Percentiles rank a stretch among this genome's conserved stretches.
phyloP scores from a whole-genome alignment of 352 stramenopile genomes.

The Globisporangium polare region DNA sequence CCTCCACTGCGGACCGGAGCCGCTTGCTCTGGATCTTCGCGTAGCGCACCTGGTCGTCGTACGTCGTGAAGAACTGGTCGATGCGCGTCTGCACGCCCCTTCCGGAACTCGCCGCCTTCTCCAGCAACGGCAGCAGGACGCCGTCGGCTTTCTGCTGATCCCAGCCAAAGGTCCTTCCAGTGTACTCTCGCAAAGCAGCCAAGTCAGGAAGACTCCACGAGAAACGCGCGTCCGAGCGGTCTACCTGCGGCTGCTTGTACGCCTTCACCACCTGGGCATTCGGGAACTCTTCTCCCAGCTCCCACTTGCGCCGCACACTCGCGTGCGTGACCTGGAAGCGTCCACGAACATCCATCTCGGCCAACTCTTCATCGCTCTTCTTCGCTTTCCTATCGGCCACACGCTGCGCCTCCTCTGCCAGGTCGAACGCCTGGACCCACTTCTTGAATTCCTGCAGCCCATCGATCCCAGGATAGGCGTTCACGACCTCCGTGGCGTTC shows the following conservation, averaged over 20 bases:
- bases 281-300: conserved; percentile 92
- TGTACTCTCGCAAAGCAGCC: conserved; percentile 83
- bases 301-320: conserved; percentile 88
- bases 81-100: conserved; percentile 87
- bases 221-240: conserved; percentile 83
- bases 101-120: conserved; percentile 34
- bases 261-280: conserved; percentile 90
- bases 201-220: conserved; percentile 92
- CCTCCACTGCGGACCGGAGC: conserved; percentile 75
- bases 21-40: conserved; percentile 90
- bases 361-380: conserved; percentile 42
- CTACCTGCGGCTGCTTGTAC: conserved; percentile 91
- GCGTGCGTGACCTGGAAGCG: conserved; percentile 93
- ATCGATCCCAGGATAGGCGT: conserved; percentile 80
- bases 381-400: conserved; percentile 47
- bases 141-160: conserved; percentile 87
- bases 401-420: conserved; percentile 48
- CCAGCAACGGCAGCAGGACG: conserved; percentile 87
- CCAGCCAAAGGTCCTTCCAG: conserved; percentile 91
- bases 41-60: conserved; percentile 96
- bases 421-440: conserved; percentile 68
- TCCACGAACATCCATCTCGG: conserved; percentile 39
- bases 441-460: conserved; percentile 80
- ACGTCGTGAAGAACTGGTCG: conserved; percentile 95
- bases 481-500: conserved; percentile 77